Conservation (phyloP, 2,329 filamentous ascomycete genomes). For the Ceratocystis cubensis region DNA sequence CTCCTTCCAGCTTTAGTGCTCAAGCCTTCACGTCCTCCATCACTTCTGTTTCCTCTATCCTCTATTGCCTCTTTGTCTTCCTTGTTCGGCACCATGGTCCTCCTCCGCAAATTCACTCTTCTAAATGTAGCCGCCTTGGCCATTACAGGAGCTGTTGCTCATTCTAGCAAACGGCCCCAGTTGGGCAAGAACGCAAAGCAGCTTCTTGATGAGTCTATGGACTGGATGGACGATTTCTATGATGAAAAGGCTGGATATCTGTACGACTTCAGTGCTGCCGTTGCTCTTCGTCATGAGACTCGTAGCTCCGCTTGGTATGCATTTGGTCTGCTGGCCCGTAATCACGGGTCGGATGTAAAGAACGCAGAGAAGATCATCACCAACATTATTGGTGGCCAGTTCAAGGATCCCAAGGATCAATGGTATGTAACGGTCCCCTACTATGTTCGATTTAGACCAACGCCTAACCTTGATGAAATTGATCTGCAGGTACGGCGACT, state of each 20-base stretch:
- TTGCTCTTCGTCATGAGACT: conserved; percentile 43
- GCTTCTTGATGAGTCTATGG: conserved; percentile 40
- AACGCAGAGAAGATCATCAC: conserved; percentile 42
- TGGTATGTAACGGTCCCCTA: conserved; percentile 30
- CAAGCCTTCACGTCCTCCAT: neutral
- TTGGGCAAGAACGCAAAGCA: conserved; percentile 18
- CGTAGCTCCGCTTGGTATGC: conserved; percentile 48
- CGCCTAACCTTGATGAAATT: conserved; percentile 26
- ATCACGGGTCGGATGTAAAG: conserved; percentile 36
- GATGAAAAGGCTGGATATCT: conserved; percentile 41
- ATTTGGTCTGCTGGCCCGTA: conserved; percentile 43
- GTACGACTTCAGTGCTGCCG: conserved; percentile 35
- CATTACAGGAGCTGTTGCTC: neutral
- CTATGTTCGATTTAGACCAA: neutral
- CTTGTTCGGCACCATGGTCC: neutral
- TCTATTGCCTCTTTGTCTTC: neutral
- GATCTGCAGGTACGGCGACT: conserved; percentile 33
- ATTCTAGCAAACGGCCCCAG: conserved; percentile 7
- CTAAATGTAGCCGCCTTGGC: conserved; percentile 6
- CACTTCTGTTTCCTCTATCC: neutral
- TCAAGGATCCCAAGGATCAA: conserved; percentile 38
- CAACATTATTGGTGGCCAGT: conserved; percentile 42
- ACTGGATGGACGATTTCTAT: conserved; percentile 43
- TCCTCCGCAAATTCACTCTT: conserved; percentile 7
- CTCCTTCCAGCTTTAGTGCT: neutral